Base-by-base conservation (phyloP, 1,139 yeast genomes). In the Kodamaea plutei region DNA sequence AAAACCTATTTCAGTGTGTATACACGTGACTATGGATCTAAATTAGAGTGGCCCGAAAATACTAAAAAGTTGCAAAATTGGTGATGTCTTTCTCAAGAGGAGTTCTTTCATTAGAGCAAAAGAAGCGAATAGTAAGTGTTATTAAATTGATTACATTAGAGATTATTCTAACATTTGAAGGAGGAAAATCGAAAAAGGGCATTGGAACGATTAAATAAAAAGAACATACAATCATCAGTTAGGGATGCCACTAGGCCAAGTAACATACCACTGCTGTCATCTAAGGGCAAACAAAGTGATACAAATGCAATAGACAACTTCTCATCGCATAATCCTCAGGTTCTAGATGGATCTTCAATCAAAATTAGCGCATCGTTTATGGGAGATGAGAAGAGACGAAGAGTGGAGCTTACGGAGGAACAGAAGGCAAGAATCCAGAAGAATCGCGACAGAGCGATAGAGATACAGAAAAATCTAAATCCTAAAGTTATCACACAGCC, bases 101-200 rank as follows among this genome's bases (percentile, higher is more conserved):
- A 4, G 34, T 26, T 7, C 36, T 43, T 20, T 33, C n/a, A n/a
- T n/a, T n/a, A 7, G 47, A 41, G 23, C 48, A 44, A 25, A 33
- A 34, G 18, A 38, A 25, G 29, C 29, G 45, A 25, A 38, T 44
- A 13, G 48, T 42, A 42, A 12, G 48, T 44, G 21, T 3, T 4
- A 8, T n/a, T n/a, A n/a, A n/a, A 12, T 4, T 4, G 14, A 5
- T 9, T 10, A 9, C 11, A 9, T 9, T 12, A 21, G 14, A 15
- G 7, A 15, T 12, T 10, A 13, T n/a, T 14, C 37, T 35, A 37
- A 33, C 38, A 11, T n/a, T 10, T 5, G n/a, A 24, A 73, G 76
- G 83, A 75, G 27, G 76, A 70, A 12, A 77, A 78, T 45, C 58
- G 87, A 35, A 65, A 70, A 24, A 61, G 69, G 35, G 88, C 87